These are phyloP conservation scores for Ceratobasidium sp. DNA, from an alignment of 1,284 basidiomycete species.

Conservation along the genomic window DNA sequence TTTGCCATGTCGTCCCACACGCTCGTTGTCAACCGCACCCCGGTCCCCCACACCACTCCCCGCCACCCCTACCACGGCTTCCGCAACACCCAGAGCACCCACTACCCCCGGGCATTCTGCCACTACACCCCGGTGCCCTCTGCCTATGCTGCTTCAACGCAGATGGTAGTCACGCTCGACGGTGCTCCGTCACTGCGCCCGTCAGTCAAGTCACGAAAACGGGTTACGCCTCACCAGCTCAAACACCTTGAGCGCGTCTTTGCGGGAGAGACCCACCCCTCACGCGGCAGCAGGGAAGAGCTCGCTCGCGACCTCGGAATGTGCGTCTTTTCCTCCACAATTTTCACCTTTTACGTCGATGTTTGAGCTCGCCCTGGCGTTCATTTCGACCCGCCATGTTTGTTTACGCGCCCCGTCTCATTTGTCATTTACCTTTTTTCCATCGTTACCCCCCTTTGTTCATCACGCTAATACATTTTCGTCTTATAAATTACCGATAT, in stretches of 20 bases:
- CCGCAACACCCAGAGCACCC: constrained; percentile 39
- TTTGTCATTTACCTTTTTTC: constrained; percentile 57
- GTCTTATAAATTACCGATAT: constrained; percentile 39
- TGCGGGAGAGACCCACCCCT: constrained; percentile 73
- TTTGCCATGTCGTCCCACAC: constrained; percentile 39
- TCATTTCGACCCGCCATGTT: neutral
- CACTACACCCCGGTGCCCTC: constrained; percentile 36
- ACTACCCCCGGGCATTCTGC: constrained; percentile 40
- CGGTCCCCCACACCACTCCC: constrained; percentile 24
- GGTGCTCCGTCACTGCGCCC: constrained; percentile 33
- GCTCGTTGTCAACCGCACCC: constrained; percentile 39
- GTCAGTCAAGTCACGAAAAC: constrained; percentile 62
- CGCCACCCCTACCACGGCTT: constrained; percentile 36
- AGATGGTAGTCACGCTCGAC: constrained; percentile 39
- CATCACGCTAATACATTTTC: constrained; percentile 28
- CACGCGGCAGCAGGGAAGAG: constrained; percentile 72
- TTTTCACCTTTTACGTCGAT: constrained; percentile 61
- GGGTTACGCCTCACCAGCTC: constrained; percentile 73
- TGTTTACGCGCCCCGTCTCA: too few relatives aligned
- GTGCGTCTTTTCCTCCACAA: constrained; percentile 55
- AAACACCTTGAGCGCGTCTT: constrained; percentile 77
- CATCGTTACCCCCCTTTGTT: too few relatives aligned
- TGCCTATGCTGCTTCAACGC: constrained; percentile 11
- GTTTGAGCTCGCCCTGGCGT: constrained; percentile 52
- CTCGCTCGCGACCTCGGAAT: constrained; percentile 68